phyloP scores from a whole-genome alignment of 2,329 filamentous ascomycete species.

The Beauveria varroae region DNA sequence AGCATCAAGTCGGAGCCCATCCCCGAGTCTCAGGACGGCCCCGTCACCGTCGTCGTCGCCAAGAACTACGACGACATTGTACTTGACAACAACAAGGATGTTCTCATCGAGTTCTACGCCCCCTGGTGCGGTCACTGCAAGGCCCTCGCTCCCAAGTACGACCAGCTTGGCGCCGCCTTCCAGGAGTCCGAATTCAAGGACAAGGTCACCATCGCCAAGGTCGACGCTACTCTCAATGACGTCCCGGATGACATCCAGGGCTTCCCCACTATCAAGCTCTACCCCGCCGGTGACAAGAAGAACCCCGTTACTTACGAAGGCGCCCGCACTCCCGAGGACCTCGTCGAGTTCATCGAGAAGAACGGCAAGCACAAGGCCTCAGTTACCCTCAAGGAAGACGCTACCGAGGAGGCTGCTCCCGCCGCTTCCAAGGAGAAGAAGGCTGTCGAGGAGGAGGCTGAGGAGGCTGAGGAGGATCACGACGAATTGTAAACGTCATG shows the following conservation, averaged over 20 bases:
- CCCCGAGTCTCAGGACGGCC: constrained; percentile 85
- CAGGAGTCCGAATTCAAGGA: constrained; percentile 70
- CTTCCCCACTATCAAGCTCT: constrained; percentile 99
- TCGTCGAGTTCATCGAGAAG: constrained; percentile 87
- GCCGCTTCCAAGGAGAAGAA: constrained; percentile 44
- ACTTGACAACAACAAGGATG: constrained; percentile 90
- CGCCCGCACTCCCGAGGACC: constrained; percentile 81
- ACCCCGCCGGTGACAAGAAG: constrained; percentile 81
- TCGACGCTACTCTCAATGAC: constrained; percentile 93
- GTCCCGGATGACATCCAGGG: constrained; percentile 94
- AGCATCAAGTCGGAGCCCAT: constrained; percentile 98
- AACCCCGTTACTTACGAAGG: constrained; percentile 81
- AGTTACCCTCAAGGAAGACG: constrained; percentile 48
- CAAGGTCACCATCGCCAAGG: constrained; percentile 91
- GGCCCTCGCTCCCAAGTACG: constrained; percentile 92
- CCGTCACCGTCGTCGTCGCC: constrained; percentile 83
- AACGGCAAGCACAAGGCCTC: constrained; percentile 85
- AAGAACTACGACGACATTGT: constrained; percentile 91
- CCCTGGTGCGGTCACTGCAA: constrained; percentile 99
- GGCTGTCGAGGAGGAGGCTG: constrained; percentile 37
- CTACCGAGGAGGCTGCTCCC: constrained; percentile 47
- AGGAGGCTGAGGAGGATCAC: constrained; percentile 31
- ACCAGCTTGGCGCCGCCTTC: constrained; percentile 77
- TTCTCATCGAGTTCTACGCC: constrained; percentile 96
- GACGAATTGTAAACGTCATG: constrained; percentile 64